Base-by-base conservation (phyloP, 805 yeast species). In the Pachysolen tannophilus region DNA sequence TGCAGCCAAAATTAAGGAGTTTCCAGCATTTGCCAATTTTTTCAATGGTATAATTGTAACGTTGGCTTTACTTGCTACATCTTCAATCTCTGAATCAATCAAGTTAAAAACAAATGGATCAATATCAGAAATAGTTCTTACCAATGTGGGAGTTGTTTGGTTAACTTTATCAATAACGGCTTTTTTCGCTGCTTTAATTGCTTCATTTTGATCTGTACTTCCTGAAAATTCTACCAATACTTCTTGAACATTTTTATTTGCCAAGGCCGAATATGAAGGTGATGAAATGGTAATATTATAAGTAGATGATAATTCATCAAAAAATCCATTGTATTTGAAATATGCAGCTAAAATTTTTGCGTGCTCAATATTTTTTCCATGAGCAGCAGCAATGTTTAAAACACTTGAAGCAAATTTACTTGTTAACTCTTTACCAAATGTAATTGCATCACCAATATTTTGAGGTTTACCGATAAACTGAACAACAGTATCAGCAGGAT, bases 311-410 rank as follows among this genome's bases (percentile, higher is more conserved):
- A 71, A 49, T 44, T 63, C 50, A 47, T 58, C 53, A 44, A 81
- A 68, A 25, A 62, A 53, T 21, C 72, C 69, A 39, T 73, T 62
- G 41, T 70, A 64, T 36, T 60, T 54, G 45, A 92, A 79, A 54
- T 67, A 83, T 9, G 80, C 67, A 28, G 86, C 80, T 38, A 92
- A 65, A 27, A 77, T 70, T 42, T 75, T 73, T 8, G 95, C 96
- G 49, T 92, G 97, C 13, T 63, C 55, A 35, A 73, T 52, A 51
- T 84, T 75, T 44, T 82, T 84, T 49, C 86, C 83, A 55, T 92
- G 97, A 20, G 97, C 95, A 57, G 74, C 80, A 8, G 94, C 77
- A 56, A 92, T 78, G 49, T 87, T 95, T 50, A 92, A 67, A 24
- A 75, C 60, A 44, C 78, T 86, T 27, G 79, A 73, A 38, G 68